Base-by-base conservation (phyloP, 768 basidiomycete species). In the Inosperma sp. region DNA sequence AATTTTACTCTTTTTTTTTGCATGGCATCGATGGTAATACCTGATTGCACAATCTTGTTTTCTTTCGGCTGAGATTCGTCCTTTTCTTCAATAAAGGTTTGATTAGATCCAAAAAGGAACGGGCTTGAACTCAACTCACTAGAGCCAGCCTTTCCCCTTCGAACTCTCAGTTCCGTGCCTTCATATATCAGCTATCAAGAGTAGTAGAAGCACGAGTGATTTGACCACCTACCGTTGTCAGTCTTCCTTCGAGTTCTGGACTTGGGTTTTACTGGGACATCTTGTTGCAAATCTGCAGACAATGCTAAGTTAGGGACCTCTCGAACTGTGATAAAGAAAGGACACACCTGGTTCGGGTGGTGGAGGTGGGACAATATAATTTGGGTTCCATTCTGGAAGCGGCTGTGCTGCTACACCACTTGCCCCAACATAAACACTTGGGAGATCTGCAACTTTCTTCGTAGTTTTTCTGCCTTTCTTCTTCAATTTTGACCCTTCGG, bases 381-480 rank as follows among this genome's bases (percentile, higher is more conserved):
- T 12, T 6, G 50, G 50, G 12, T 54, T 41, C 53, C 53, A 54
- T 37, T 33, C 44, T 31, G 53, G 49, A 23, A 54, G 43, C 17
- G 53, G 48, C 19, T 29, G 5, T 5, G 50, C 42, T 19, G 16
- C 42, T 27, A 27, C 41, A 16, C 50, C 50, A 45, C 14, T 29
- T 7, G 40, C 39, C 21, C 23, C 34, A 30, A 51, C 21, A 13
- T 34, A 51, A 41, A 36, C 25, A 37, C 13, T 34, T 40, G 53
- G 53, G 26, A 54, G 53, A 30, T 50, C 49, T 13, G 22, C 29
- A 46, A 50, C 45, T 17, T 21, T 76, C 62, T 83, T 88, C 55
- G 55, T 65, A 36, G 44, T 60, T 52, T 34, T 59, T 33, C 56
- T 17, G 55, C 33, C 33, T 56, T 53, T 49, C 44, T 50, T 23